Evolutionary conservation across 176 grass and related monocot species (phyloP), one percentile per base, ranked within the genome.

Genomic region (Miscanthus lutarioriparius): DNA sequence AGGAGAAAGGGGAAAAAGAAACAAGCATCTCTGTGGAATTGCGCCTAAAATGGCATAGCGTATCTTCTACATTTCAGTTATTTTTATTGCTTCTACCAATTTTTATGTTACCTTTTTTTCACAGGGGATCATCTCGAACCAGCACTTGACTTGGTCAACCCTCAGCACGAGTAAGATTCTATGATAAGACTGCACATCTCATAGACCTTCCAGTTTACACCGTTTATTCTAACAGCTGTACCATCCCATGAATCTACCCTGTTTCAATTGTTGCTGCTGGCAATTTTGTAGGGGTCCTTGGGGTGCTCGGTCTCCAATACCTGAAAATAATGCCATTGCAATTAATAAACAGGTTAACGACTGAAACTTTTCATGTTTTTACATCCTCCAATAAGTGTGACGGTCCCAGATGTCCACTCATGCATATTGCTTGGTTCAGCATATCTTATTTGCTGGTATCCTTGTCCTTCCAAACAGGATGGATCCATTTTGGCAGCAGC

Each of bases 301-400:
- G 89, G 91, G 93, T 85, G 83, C 91, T 59, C 83, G 87, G 22
- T 94, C 89, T 79, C 89, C 96, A 82, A 90, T 96, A 87, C 96
- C 96, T 22, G 96, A 99, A 85, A 99, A 88, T n/a, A 99, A 96
- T 82, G 89, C 89, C 49, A 96, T 96, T 84, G 87, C 91, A 54
- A 86, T 96, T 41, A 77, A 93, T 72, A 90, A 95, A 82, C 93
- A 92, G 91, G 91, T 94, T 6, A 61, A 28, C 48, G 70, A 35
- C 64, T 82, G 53, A 53, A 20, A 28, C 7, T 35, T 86, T 83
- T 51, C 36, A 30, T 63, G 28, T 14, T 66, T 80, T 63, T 17
- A 16, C 16, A 26, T 56, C 65, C 6, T 33, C 38, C 38, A 64
- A 36, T 27, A 64, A 77, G 17, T 16, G 71, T 27, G 64, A 23